These are phyloP conservation scores for Penicillium robsamsonii DNA, from an alignment of 495 filamentous ascomycete species.

Conservation along the genomic window DNA sequence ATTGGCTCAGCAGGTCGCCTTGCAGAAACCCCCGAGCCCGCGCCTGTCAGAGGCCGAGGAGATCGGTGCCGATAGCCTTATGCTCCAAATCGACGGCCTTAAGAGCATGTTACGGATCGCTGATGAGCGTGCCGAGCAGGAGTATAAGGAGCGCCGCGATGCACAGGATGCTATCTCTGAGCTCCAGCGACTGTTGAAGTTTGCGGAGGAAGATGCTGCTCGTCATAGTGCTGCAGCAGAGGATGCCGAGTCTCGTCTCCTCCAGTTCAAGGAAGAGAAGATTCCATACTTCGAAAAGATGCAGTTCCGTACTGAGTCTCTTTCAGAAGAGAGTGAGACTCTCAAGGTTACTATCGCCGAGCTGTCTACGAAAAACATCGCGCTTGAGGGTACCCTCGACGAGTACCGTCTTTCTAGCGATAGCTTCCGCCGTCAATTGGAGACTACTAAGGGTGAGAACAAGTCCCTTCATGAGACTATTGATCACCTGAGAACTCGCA, in stretches of 20 bases:
- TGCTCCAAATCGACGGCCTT: conserved; percentile 53
- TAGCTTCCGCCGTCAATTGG: conserved; percentile 54
- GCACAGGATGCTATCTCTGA: conserved; percentile 73
- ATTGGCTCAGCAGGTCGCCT: conserved; percentile 24
- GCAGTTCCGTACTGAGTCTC: conserved; percentile 58
- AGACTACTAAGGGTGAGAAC: conserved; percentile 54
- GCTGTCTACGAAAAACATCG: conserved; percentile 55
- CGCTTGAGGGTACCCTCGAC: conserved; percentile 56
- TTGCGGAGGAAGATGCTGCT: conserved; percentile 69
- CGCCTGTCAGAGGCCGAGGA: conserved; percentile 45
- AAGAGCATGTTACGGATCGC: conserved; percentile 53
- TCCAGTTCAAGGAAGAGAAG: conserved; percentile 53
- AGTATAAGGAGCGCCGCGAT: conserved; percentile 61
- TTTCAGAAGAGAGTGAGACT: conserved; percentile 63
- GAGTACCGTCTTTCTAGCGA: conserved; percentile 59
- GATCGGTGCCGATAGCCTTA: conserved; percentile 49
- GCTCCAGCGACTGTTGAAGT: conserved; percentile 64
- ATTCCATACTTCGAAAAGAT: conserved; percentile 48
- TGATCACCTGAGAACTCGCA: conserved; percentile 65
- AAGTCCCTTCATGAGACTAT: conserved; percentile 62
- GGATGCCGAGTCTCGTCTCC: conserved; percentile 58
- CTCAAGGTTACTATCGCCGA: conserved; percentile 65
- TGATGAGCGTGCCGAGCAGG: conserved; percentile 54
- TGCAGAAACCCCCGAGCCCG: conserved; percentile 14
- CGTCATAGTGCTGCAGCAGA: conserved; percentile 68